phyloP scores from a whole-genome alignment of 2,329 filamentous ascomycete genomes.

The Incumbomyces delicatus region DNA sequence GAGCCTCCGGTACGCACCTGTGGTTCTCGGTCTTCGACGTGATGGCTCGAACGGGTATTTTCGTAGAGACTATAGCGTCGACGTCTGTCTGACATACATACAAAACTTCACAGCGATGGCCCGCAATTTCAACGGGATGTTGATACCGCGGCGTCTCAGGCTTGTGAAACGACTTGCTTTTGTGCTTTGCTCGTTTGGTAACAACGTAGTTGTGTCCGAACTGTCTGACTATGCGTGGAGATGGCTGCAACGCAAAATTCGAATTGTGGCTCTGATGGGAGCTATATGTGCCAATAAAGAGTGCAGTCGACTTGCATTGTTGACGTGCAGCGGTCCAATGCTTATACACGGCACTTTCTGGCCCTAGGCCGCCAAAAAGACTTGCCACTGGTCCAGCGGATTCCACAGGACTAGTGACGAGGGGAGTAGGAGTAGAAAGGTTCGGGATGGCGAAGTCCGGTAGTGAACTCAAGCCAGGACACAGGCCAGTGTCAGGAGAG shows the following conservation, averaged over 20 bases:
- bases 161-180: background rate
- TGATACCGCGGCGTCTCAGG: background rate
- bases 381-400: background rate
- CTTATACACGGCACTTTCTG: background rate
- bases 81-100: conserved; percentile 6
- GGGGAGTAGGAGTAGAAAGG: background rate
- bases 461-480: background rate
- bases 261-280: background rate
- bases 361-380: background rate
- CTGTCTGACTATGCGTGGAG: too few species aligned
- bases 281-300: conserved; percentile 7
- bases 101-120: background rate
- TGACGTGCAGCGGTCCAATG: background rate
- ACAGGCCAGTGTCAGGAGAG: background rate
- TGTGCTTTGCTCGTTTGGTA: background rate
- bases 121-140: background rate
- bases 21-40: conserved; percentile 3
- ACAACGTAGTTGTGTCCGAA: background rate
- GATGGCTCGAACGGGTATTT: background rate
- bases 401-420: background rate
- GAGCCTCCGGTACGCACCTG: background rate
- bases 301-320: conserved; percentile 2
- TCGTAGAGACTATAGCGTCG: background rate
- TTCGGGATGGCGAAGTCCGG: background rate
- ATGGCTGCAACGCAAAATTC: background rate